Evolutionary conservation across 2,329 filamentous ascomycete species (phyloP), one percentile per base, ranked within the genome.

Genomic region (Colletotrichum eleusines): DNA sequence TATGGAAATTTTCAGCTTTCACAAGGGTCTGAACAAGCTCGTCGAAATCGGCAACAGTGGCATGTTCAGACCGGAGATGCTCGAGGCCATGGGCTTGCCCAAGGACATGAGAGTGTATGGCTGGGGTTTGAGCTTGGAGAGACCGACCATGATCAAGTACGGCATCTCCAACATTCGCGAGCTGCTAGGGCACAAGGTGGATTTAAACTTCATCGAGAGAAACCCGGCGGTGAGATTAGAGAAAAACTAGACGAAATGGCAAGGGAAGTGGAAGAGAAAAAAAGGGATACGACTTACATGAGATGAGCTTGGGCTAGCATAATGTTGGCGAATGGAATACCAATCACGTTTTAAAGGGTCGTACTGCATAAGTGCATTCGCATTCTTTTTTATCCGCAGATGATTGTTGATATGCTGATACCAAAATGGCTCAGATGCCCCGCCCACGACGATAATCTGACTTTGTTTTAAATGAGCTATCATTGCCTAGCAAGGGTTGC

Each of bases 51-150:
- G 96, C 71, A 98, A 99, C 85, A 95, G 92, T 76, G 96, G 96
- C 74, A 98, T 99, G 95, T 99, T 99, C 90, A 88, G 96, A 75
- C 95, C 96, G 1, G 96, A 99, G 83, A 98, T 98, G 95, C 82
- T 98, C 78, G 92, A 97, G 83, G 87, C 94, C 6, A 97, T 98
- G 95, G 95, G 95, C 42, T 82, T 98, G 77, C 95, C 95, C 31
- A 94, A 91, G 83, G 93, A 97, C 77, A 90, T 98, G 90, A 87
- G 93, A 73, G 95, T 98, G 12, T 98, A 97, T 79, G 96, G 96
- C 42, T 98, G 62, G 68, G 96, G 96, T 46, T 84, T 99, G 78
- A 94, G 90, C 81, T 83, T 99, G 79, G 96, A 99, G 86, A 85
- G 96, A 76, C 96, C 96, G 69, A 98, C 96, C 14, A 99, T 98